phyloP scores from a whole-genome alignment of 2,329 filamentous ascomycete species.

The Ascochyta pisi region DNA sequence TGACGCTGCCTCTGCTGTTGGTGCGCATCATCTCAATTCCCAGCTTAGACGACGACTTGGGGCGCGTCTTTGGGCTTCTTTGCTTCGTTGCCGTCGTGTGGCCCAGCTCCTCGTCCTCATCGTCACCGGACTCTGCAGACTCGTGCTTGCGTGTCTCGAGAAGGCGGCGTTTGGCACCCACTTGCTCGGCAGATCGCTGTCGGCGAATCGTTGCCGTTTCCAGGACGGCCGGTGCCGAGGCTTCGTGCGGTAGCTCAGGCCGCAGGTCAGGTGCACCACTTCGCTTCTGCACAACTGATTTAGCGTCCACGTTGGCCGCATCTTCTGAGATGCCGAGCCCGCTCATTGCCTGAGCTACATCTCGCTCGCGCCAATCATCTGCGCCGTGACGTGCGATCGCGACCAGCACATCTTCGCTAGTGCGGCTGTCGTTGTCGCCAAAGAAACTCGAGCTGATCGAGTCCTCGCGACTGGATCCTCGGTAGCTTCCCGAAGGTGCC shows the following conservation, averaged over 20 bases:
- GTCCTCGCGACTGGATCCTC: slow-evolving; percentile 82
- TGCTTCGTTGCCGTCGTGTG: slow-evolving; percentile 43
- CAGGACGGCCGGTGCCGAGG: slow-evolving; percentile 67
- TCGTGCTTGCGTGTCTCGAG: slow-evolving; percentile 76
- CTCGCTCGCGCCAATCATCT: slow-evolving; percentile 76
- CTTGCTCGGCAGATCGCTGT: slow-evolving; percentile 74
- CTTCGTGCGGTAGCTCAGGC: slow-evolving; percentile 52
- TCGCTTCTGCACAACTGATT: slow-evolving; percentile 35
- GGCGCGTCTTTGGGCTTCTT: slow-evolving; percentile 58
- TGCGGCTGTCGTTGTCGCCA: slow-evolving; percentile 81
- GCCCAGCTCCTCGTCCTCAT: slow-evolving; percentile 91
- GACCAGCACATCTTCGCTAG: slow-evolving; percentile 75
- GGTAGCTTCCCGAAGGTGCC: slow-evolving; percentile 76
- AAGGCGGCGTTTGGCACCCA: slow-evolving; percentile 76
- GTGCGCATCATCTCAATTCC: slow-evolving; percentile 98
- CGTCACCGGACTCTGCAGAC: slow-evolving; percentile 86
- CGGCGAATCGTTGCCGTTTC: slow-evolving; percentile 58
- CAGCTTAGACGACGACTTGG: slow-evolving; percentile 72
- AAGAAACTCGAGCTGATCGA: slow-evolving; percentile 89
- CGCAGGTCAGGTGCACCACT: slow-evolving; percentile 36
- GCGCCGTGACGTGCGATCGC: slow-evolving; percentile 75
- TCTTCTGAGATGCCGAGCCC: slow-evolving; percentile 81
- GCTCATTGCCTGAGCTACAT: slow-evolving; percentile 57
- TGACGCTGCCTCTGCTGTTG: slow-evolving; percentile 85
- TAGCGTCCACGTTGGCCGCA: slow-evolving; percentile 52